Percentiles rank a stretch among this genome's conserved stretches.
These are phyloP conservation scores for Moesziomyces sp. DNA, from an alignment of 1,284 basidiomycete genomes.

Conservation along the genomic window DNA sequence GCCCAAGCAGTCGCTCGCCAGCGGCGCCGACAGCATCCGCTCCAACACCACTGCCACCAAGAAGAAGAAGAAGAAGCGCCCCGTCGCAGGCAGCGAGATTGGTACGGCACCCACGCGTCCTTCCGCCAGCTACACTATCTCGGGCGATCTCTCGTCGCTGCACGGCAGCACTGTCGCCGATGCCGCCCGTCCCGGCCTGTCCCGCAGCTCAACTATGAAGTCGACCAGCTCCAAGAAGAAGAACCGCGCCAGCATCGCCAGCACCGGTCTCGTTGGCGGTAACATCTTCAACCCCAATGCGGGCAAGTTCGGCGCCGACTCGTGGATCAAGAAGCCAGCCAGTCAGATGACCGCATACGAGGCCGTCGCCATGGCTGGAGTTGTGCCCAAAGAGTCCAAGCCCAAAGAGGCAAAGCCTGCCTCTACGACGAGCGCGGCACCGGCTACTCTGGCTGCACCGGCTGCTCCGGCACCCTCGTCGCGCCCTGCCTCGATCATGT, in stretches of 20 bases:
- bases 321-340: slow-evolving; percentile 48
- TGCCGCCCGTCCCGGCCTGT: slow-evolving; percentile 25
- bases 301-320: slow-evolving; percentile 52
- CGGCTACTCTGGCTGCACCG: slow-evolving; percentile 8
- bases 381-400: slow-evolving; percentile 42
- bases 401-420: slow-evolving; percentile 20
- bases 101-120: slow-evolving; percentile 57
- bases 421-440: slow-evolving; percentile 1
- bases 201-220: slow-evolving; percentile 45
- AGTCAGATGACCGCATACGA: slow-evolving; percentile 53
- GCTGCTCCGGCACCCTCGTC: slow-evolving; percentile 17
- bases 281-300: slow-evolving; percentile 49
- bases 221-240: slow-evolving; percentile 56
- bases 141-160: slow-evolving; percentile 46
- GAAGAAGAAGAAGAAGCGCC: slow-evolving; percentile 56
- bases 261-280: slow-evolving; percentile 32
- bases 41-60: slow-evolving; percentile 41
- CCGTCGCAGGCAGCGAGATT: slow-evolving; percentile 58
- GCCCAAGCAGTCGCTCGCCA: slow-evolving; percentile 11
- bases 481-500: slow-evolving; percentile 39
- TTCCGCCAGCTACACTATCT: slow-evolving; percentile 41
- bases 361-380: slow-evolving; percentile 56
- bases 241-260: slow-evolving; percentile 45
- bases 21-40: slow-evolving; percentile 34
- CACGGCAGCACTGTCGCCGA: slow-evolving; percentile 19